A percentile compares a stretch with the other conserved stretches of the same genome.
These are phyloP conservation scores for Tricholoma bakamatsutake DNA, from an alignment of 768 basidiomycete genomes.

Conservation along the genomic window DNA sequence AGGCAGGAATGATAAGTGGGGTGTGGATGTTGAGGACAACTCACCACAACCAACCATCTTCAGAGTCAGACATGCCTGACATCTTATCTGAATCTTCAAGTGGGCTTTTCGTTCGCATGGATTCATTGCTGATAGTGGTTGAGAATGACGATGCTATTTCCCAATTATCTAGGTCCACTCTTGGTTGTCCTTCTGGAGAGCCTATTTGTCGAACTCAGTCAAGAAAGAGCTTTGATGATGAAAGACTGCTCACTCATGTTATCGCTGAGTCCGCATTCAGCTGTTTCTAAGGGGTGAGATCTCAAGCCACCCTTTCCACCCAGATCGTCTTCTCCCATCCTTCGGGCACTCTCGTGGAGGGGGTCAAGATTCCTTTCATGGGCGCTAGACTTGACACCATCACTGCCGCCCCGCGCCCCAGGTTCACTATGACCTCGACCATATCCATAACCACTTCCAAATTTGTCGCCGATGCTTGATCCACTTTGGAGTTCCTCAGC, in stretches of 20 bases:
- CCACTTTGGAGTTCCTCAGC: neutral
- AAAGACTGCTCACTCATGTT: neutral
- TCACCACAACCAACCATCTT: constrained; percentile 4
- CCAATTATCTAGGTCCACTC: neutral
- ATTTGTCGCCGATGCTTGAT: neutral
- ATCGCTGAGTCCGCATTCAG: neutral
- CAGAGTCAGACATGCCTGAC: neutral
- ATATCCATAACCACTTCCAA: no score
- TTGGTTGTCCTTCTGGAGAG: neutral
- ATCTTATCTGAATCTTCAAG: no score
- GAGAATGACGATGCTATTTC: constrained; percentile 1
- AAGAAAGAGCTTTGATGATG: neutral
- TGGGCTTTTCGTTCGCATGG: constrained; percentile 2
- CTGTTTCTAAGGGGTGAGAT: constrained; percentile 1
- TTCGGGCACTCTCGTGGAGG: neutral
- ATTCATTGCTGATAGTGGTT: constrained; percentile 1
- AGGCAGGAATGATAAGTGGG: neutral
- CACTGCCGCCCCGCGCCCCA: no score
- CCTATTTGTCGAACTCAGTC: constrained; percentile 3
- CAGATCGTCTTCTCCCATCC: no score
- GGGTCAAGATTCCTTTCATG: neutral
- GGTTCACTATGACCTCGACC: neutral
- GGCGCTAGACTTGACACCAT: constrained; percentile 1
- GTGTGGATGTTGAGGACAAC: neutral
- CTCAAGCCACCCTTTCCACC: constrained; percentile 1